A percentile compares a stretch with the other conserved stretches of the same genome.
These are phyloP conservation scores for Dendrocalamus sinicus DNA, from an alignment of 176 grass and related monocot genomes.

Conservation along the genomic window DNA sequence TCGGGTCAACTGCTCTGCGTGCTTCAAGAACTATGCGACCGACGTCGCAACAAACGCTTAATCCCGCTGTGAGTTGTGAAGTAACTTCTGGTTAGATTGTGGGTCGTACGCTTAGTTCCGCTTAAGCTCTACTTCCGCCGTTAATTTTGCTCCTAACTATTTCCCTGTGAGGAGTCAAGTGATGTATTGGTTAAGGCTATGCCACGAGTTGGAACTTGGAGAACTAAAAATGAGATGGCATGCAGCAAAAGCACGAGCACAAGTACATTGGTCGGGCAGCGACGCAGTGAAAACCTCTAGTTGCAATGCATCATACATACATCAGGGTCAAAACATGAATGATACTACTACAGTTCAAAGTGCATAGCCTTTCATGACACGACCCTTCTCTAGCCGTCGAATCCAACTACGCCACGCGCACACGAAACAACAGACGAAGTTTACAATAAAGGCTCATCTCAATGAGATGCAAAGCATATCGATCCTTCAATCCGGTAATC, in stretches of 20 bases:
- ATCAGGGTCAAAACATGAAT: conserved; percentile 1
- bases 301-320: neutral
- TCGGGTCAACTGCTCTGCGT: neutral
- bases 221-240: neutral
- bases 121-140: neutral
- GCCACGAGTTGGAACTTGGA: neutral
- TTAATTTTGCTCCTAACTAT: neutral
- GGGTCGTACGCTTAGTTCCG: neutral
- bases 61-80: neutral
- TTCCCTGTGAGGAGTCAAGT: neutral
- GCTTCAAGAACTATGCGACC: neutral
- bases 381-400: conserved; percentile 26
- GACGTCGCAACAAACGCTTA: neutral
- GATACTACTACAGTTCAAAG: neutral
- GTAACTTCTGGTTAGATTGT: neutral
- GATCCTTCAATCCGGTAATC: conserved; percentile 26
- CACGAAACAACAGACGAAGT: neutral
- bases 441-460: conserved; percentile 18
- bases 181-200: neutral
- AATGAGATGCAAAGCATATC: conserved; percentile 32
- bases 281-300: neutral
- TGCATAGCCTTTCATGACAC: conserved; percentile 31
- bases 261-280: neutral
- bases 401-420: conserved; percentile 13
- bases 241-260: conserved; percentile 34